These are phyloP conservation scores for Claviceps pazoutovae DNA, from an alignment of 2,329 filamentous ascomycete species.

Conservation along the genomic window DNA sequence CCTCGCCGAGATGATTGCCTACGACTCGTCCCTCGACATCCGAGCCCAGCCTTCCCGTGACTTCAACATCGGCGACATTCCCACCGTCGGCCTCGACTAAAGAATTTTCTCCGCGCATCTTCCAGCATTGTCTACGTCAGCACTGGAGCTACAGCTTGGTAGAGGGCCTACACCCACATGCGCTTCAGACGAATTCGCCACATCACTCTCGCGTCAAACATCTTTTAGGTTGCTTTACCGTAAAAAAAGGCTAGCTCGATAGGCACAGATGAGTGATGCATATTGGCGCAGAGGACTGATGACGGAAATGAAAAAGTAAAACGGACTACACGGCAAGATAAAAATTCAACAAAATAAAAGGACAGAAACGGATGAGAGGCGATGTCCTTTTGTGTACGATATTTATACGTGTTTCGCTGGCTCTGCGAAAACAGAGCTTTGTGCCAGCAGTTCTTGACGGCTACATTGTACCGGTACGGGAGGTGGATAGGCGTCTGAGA, in stretches of 20 bases:
- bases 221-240: background rate
- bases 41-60: constrained; percentile 24
- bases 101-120: background rate
- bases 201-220: background rate
- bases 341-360: background rate
- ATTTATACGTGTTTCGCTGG: constrained; percentile 17
- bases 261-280: background rate
- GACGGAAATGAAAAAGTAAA: background rate
- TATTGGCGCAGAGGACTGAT: background rate
- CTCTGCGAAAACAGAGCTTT: constrained; percentile 24
- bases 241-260: background rate
- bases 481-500: constrained; percentile 15
- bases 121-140: background rate
- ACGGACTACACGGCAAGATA: no score
- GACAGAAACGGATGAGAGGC: background rate
- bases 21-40: constrained; percentile 62
- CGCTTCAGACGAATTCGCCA: background rate
- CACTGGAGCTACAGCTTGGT: background rate
- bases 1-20: constrained; percentile 93
- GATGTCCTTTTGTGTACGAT: constrained; percentile 23
- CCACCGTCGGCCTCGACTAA: constrained; percentile 42
- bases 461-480: constrained; percentile 17
- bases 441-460: constrained; percentile 26
- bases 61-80: constrained; percentile 33
- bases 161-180: background rate